Evolutionary conservation across 257 asterid species (phyloP), one percentile per base, ranked within the genome.

Genomic region (Gardenia jasminoides): DNA sequence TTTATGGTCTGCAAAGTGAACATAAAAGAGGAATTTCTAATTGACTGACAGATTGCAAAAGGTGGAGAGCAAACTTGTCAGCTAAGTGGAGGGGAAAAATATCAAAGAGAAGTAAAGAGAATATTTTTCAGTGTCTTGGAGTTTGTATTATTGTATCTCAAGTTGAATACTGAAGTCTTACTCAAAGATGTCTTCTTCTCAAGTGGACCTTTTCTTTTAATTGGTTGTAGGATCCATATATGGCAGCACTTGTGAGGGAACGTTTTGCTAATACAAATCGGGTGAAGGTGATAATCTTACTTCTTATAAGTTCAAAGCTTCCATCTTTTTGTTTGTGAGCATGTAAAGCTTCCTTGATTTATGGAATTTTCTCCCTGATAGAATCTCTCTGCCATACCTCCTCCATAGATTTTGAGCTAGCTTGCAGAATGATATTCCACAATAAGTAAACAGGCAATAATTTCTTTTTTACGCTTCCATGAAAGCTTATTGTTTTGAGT

Each of bases 241-340:
- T 96, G 98, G 98, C 97, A 66, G 83, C 83, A 12, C 88, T 96
- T 82, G 94, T 90, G 69, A 89, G 86, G 72, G 98, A 96, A 85
- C 91, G 98, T 19, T 96, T 96, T 88, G 78, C 89, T 30, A 88
- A 82, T 66, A 66, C 76, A 54, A 90, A 79, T 74, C 46, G 85
- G 19, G 95, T 96, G 77, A 84, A 88, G 98, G 99, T 95, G 86
- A 76, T 80, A 54, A 10, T 69, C 43, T 72, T 19, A 54, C 72
- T 41, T 22, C 67, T 52, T 26, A 0, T 80, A 8, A 12, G 33
- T 68, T 47, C 17, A 47, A 26, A 3, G 33, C 1, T 59, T 36
- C 24, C 48, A 56, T 58, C 7, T 5, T 36, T 36, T 36, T 36
- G 41, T 36, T 36, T 2, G 4, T 36, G 41, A 36, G 41, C 41